Conservation (phyloP, 2,329 filamentous ascomycete species). For the Nothophaeocryptopus gaeumannii region DNA sequence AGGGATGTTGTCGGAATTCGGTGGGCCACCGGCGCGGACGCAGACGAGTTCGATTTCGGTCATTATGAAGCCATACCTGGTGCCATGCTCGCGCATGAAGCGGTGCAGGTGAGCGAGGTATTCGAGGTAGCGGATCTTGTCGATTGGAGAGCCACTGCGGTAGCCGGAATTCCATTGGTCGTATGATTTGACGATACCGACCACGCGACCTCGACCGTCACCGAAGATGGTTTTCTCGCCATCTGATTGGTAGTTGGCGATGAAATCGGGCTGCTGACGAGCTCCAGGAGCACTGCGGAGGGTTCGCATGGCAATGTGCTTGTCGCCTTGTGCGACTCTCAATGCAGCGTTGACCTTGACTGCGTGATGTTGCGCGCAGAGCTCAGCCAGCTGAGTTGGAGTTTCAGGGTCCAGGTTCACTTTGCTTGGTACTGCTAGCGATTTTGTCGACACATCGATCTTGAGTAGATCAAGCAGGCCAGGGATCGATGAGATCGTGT, state of each 20-base stretch:
- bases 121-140: conserved; percentile 84
- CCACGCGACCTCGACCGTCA: conserved; percentile 58
- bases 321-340: conserved; percentile 69
- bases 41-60: conserved; percentile 93
- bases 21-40: conserved; percentile 69
- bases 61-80: conserved; percentile 92
- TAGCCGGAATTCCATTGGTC: conserved; percentile 95
- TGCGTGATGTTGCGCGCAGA: conserved; percentile 75
- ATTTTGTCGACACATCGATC: conserved; percentile 56
- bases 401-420: conserved; percentile 64
- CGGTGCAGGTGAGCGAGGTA: conserved; percentile 83
- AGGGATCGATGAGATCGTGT: conserved; percentile 68
- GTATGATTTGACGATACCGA: conserved; percentile 86
- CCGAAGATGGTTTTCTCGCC: conserved; percentile 49
- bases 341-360: conserved; percentile 85
- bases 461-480: conserved; percentile 69
- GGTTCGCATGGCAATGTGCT: conserved; percentile 54
- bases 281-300: conserved; percentile 34
- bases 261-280: conserved; percentile 62
- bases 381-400: conserved; percentile 69
- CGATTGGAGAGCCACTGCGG: conserved; percentile 78
- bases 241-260: conserved; percentile 60
- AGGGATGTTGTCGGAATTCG: conserved; percentile 52
- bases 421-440: conserved; percentile 58
- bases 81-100: conserved; percentile 89